A percentile compares a stretch with the other conserved stretches of the same genome.
Evolutionary conservation across 1,139 yeast species (phyloP).

Genomic region (Wickerhamiella infanticola): DNA sequence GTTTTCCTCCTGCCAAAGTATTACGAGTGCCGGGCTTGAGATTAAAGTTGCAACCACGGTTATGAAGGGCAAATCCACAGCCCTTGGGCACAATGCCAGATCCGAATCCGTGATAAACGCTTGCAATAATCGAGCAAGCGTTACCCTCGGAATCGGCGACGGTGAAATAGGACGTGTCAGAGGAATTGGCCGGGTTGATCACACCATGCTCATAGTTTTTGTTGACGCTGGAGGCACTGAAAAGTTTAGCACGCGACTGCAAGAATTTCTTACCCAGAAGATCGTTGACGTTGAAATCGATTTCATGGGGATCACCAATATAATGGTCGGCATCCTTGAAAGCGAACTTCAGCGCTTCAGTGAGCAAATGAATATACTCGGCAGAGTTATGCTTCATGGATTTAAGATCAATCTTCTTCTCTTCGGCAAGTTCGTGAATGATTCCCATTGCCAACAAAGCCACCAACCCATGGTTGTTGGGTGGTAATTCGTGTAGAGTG

Average conservation of each 20-base stretch:
- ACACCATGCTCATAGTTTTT: conserved; percentile 36
- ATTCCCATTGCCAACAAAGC: conserved; percentile 57
- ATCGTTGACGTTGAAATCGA: conserved; percentile 27
- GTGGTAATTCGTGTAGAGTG: conserved; percentile 59
- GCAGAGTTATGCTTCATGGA: conserved; percentile 48
- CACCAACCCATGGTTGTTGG: conserved; percentile 68
- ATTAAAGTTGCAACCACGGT: conserved; percentile 65
- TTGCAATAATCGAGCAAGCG: conserved; percentile 70
- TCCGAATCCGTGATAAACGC: conserved; percentile 59
- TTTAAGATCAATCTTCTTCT: conserved; percentile 32
- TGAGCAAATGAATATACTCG: conserved; percentile 52
- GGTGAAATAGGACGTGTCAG: conserved; percentile 67
- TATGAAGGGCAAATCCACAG: conserved; percentile 58
- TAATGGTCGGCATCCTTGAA: conserved; percentile 67
- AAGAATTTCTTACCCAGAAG: conserved; percentile 31
- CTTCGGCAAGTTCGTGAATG: conserved; percentile 35
- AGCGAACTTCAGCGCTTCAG: conserved; percentile 57
- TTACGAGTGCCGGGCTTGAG: conserved; percentile 43
- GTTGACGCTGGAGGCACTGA: conserved; percentile 29
- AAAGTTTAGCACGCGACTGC: conserved; percentile 34
- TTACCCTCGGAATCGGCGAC: conserved; percentile 59
- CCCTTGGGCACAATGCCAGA: conserved; percentile 53
- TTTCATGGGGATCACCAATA: conserved; percentile 37
- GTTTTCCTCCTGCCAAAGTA: conserved; percentile 49
- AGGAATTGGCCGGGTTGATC: conserved; percentile 43